Evolutionary conservation across 176 grass and related monocot genomes (phyloP).

Genomic region (Poa annua): DNA sequence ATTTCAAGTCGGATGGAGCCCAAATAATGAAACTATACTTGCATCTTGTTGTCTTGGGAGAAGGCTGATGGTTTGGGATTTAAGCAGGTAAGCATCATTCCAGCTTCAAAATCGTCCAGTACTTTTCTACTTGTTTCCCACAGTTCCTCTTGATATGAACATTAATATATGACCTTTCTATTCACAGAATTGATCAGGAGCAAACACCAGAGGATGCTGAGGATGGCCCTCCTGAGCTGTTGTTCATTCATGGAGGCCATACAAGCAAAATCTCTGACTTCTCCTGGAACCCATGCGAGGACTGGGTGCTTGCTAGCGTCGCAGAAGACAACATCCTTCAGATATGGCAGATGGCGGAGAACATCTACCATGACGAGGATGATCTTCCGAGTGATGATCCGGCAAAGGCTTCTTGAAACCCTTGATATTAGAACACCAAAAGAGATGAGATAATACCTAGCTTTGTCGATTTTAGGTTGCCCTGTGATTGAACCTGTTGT

Average conservation of each 20-base stretch:
- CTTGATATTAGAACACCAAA: not conserved
- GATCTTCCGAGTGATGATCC: constrained; percentile 71
- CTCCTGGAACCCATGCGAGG: constrained; percentile 95
- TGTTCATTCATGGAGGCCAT: constrained; percentile 98
- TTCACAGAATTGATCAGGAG: constrained; percentile 79
- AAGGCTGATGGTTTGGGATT: constrained; percentile 97
- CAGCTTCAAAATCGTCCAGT: not conserved
- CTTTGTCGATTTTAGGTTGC: constrained; percentile 26
- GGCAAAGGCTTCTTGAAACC: constrained; percentile 54
- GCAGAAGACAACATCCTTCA: constrained; percentile 99
- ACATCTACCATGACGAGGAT: constrained; percentile 97
- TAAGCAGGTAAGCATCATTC: constrained; percentile 73
- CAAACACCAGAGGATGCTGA: constrained; percentile 94
- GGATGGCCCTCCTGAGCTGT: constrained; percentile 85
- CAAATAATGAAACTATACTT: constrained; percentile 98
- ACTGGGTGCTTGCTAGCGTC: constrained; percentile 91
- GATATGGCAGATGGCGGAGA: constrained; percentile 99
- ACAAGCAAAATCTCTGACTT: constrained; percentile 99
- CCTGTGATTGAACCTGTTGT: constrained; percentile 21
- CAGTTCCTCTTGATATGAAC: not conserved
- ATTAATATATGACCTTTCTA: not conserved
- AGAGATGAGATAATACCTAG: constrained; percentile 33
- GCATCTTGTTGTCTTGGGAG: constrained; percentile 94
- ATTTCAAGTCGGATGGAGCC: constrained; percentile 99
- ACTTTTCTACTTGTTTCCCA: not conserved